phyloP scores from a whole-genome alignment of 2,329 filamentous ascomycete genomes.

The Microdochium trichocladiopsis region DNA sequence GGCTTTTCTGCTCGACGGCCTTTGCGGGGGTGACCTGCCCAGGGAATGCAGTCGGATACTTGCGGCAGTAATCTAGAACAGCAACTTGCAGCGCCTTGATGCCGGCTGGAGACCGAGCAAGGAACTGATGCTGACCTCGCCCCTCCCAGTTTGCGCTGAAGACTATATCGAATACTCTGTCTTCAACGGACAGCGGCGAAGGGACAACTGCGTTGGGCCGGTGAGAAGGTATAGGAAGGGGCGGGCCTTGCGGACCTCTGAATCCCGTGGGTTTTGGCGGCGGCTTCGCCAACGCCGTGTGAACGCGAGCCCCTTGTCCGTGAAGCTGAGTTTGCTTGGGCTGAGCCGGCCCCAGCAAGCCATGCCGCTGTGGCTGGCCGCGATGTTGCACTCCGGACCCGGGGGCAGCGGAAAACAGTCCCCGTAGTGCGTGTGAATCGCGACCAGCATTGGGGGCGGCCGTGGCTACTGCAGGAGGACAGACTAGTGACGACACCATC shows the following conservation, averaged over 20 bases:
- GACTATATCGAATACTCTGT: conserved; percentile 12
- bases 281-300: too few species aligned
- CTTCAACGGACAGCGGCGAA: not conserved
- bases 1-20: too few species aligned
- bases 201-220: not conserved
- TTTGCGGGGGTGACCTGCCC: not conserved
- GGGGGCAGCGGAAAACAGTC: conserved; percentile 1
- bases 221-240: not conserved
- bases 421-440: too few species aligned
- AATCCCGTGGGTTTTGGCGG: too few species aligned
- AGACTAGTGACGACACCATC: too few species aligned
- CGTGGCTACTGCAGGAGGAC: too few species aligned
- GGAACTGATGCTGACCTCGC: conserved; percentile 16
- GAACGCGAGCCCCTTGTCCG: too few species aligned
- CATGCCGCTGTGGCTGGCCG: too few species aligned
- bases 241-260: too few species aligned
- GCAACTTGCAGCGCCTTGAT: conserved; percentile 14
- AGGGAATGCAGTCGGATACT: conserved; percentile 8
- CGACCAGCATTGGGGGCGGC: not conserved
- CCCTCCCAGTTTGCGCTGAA: conserved; percentile 17
- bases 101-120: conserved; percentile 13
- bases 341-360: too few species aligned
- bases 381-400: too few species aligned
- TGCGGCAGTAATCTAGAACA: conserved; percentile 13
- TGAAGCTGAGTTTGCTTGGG: too few species aligned